Evolutionary conservation across 2,329 filamentous ascomycete genomes (phyloP).

Genomic region (Paracorniculantispora psalliotae): DNA sequence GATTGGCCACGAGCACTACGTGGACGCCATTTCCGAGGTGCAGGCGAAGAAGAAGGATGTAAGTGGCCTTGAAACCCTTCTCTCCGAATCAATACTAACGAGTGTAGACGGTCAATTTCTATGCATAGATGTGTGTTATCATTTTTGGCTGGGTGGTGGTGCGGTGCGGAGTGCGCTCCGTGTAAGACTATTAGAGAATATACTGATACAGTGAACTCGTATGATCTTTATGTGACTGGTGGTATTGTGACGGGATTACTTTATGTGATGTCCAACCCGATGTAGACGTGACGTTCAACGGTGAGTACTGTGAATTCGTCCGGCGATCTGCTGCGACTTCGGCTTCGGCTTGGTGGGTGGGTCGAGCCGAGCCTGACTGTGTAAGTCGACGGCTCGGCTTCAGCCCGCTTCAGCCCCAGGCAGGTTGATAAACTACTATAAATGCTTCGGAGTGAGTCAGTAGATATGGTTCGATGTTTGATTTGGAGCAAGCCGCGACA

Average conservation of each 20-base stretch:
- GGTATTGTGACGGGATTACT: too few species aligned
- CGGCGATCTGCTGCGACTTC: not conserved
- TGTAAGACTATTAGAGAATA: constrained; percentile 14
- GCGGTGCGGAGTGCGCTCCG: not conserved
- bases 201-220: constrained; percentile 4
- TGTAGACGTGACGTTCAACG: too few species aligned
- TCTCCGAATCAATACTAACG: constrained; percentile 12
- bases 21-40: constrained; percentile 96
- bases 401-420: too few species aligned
- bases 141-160: not conserved
- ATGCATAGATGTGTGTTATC: constrained; percentile 34
- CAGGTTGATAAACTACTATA: too few species aligned
- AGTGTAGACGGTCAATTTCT: constrained; percentile 52
- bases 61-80: constrained; percentile 27
- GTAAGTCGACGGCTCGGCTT: too few species aligned
- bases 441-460: too few species aligned
- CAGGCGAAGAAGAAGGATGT: constrained; percentile 92
- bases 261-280: too few species aligned
- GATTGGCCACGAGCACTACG: constrained; percentile 97
- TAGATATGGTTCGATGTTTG: too few species aligned
- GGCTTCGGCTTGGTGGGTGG: not conserved
- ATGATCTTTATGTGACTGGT: too few species aligned
- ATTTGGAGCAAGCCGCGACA: too few species aligned
- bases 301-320: too few species aligned
- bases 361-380: too few species aligned